Base-by-base conservation (phyloP, 148 eudicot genomes). In the Euryodendron excelsum region DNA sequence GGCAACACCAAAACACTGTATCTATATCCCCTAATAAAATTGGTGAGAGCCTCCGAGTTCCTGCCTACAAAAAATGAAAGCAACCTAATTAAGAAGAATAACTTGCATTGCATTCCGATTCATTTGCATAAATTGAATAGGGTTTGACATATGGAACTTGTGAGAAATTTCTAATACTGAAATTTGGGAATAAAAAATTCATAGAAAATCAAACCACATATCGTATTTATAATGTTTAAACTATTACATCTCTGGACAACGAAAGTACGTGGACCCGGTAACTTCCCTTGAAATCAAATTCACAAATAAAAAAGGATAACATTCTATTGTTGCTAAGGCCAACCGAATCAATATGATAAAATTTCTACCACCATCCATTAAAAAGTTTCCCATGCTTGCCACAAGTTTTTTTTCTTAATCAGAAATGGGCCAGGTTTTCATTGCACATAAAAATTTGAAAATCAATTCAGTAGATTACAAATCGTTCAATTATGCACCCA, bases 11-110 rank as follows among this genome's bases (percentile, higher is more conserved):
- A 27, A 28, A 63, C 39, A 31, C 11, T 59, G 31, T 36, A 30
- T 39, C 30, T 39, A 11, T 27, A 39, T 2, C 59, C 31, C 62
- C 44, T 23, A 52, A 11, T 34, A 59, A 59, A 59, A 48, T 12
- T n/a, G 34, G 44, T 36, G n/a, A n/a, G 53, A 39, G 34, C n/a
- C 77, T 59, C 53, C n/a, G 23, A 61, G 53, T 61, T 60, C 63
- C 53, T 47, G 39, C 66, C 52, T 74, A 67, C 52, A 44, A 74
- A 61, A 59, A 39, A 2, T 34, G 28, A 60, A 41, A 21, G 18
- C 33, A 41, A 20, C 36, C 10, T 36, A 61, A 61, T 61, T 61
- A 61, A 27, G 65, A 61, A 63, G 30, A 33, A 31, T 63, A 63
- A 31, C 39, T 9, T 63, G 17, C 28, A 31, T 33, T 33, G 31